Evolutionary conservation across 768 basidiomycete genomes (phyloP).

Genomic region (Rossbeevera mucosa): DNA sequence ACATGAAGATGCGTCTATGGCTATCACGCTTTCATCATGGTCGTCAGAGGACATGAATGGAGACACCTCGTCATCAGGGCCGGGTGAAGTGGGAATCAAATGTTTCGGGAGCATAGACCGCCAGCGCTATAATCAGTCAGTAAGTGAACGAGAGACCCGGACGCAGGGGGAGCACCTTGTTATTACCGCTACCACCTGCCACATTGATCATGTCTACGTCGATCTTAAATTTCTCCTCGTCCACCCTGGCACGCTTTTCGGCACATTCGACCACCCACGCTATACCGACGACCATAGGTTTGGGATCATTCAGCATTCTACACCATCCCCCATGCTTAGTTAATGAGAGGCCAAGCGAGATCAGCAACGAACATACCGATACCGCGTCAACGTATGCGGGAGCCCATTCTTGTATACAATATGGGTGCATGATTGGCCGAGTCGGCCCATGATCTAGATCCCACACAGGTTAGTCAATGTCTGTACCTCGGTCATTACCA

Average conservation of each 20-base stretch:
- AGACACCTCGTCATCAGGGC: conserved; percentile 6
- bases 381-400: conserved; percentile 67
- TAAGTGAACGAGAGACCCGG: background rate
- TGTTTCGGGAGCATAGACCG: conserved; percentile 69
- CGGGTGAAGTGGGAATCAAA: conserved; percentile 35
- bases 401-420: conserved; percentile 83
- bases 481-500: background rate
- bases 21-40: conserved; percentile 30
- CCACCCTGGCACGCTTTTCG: conserved; percentile 59
- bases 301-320: conserved; percentile 60
- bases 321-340: background rate
- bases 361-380: conserved; percentile 44
- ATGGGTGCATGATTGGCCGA: conserved; percentile 74
- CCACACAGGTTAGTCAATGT: background rate
- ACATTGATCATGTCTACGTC: conserved; percentile 57
- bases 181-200: conserved; percentile 47
- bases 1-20: conserved; percentile 19
- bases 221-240: conserved; percentile 61
- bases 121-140: conserved; percentile 48
- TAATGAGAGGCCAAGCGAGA: background rate
- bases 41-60: conserved; percentile 25
- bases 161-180: conserved; percentile 46
- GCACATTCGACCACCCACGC: conserved; percentile 88
- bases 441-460: conserved; percentile 55
- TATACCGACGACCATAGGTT: conserved; percentile 76